phyloP scores from a whole-genome alignment of 306 rosid species.

The Lathyrus sativus region DNA sequence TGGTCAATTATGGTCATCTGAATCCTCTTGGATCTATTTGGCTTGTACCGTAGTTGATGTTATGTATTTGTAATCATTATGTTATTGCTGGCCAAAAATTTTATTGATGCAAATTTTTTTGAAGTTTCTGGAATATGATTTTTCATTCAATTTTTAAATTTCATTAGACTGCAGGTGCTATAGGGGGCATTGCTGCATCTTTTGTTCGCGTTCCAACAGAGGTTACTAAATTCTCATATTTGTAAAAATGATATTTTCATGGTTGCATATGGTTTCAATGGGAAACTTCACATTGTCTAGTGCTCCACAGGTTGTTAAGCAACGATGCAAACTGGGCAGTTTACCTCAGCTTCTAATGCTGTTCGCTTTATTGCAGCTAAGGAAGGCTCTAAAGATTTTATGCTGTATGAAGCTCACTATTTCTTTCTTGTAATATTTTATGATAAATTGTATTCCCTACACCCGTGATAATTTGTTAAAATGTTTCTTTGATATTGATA shows the following conservation, averaged over 20 bases:
- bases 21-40: slow-evolving; percentile 32
- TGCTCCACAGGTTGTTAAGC: slow-evolving; percentile 84
- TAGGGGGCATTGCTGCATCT: slow-evolving; percentile 94
- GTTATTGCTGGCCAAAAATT: slow-evolving; percentile 31
- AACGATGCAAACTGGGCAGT: slow-evolving; percentile 98
- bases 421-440: slow-evolving; percentile 13
- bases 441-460: slow-evolving; percentile 17
- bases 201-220: slow-evolving; percentile 97
- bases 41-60: slow-evolving; percentile 36
- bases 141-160: slow-evolving; percentile 36
- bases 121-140: slow-evolving; percentile 1
- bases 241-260: slow-evolving; percentile 29
- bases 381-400: slow-evolving; percentile 85
- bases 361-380: slow-evolving; percentile 74
- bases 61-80: slow-evolving; percentile 29
- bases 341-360: slow-evolving; percentile 77
- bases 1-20: slow-evolving; percentile 25
- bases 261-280: slow-evolving; percentile 20
- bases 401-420: slow-evolving; percentile 59
- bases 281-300: slow-evolving; percentile 32
- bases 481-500: slow-evolving; percentile 22
- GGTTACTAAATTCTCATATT: slow-evolving; percentile 50
- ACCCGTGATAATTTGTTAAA: slow-evolving; percentile 11
- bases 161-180: slow-evolving; percentile 91
- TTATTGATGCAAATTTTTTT: slow-evolving; percentile 21